A percentile compares a stretch with the other conserved stretches of the same genome.
phyloP scores from a whole-genome alignment of 2,329 filamentous ascomycete species.

The Exophiala xenobiotica region DNA sequence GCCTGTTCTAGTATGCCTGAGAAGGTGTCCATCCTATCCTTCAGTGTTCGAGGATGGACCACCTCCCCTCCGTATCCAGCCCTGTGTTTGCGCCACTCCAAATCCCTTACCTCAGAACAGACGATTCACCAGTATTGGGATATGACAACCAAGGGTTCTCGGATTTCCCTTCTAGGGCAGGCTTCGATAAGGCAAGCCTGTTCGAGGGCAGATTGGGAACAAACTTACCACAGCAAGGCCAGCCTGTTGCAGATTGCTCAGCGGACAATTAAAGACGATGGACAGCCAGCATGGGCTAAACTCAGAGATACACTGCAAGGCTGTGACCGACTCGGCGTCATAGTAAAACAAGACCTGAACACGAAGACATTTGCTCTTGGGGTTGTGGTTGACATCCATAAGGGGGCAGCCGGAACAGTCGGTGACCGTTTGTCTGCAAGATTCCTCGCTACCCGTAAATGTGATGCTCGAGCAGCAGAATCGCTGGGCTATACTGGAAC shows the following conservation, averaged over 20 bases:
- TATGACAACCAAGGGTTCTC: slow-evolving; percentile 66
- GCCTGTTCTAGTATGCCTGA: too few species aligned
- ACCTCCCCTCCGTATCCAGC: not conserved
- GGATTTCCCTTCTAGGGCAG: slow-evolving; percentile 94
- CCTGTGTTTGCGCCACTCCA: not conserved
- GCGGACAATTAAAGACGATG: not conserved
- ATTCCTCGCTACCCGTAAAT: not conserved
- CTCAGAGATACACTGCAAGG: not conserved
- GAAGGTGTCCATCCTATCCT: not conserved
- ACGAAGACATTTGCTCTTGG: not conserved
- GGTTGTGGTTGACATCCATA: not conserved
- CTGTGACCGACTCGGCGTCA: not conserved
- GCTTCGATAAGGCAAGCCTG: slow-evolving; percentile 54
- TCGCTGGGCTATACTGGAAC: not conserved
- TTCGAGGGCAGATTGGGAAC: not conserved
- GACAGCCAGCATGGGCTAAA: not conserved
- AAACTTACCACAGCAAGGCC: too few species aligned
- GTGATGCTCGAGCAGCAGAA: not conserved
- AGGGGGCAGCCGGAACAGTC: not conserved
- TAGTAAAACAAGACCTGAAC: not conserved
- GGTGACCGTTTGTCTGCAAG: not conserved
- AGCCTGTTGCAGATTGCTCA: not conserved
- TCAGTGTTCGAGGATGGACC: not conserved
- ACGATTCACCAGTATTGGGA: slow-evolving; percentile 38
- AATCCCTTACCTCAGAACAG: not conserved